phyloP scores from a whole-genome alignment of 208 protist species.

The Trypanosoma grayi region DNA sequence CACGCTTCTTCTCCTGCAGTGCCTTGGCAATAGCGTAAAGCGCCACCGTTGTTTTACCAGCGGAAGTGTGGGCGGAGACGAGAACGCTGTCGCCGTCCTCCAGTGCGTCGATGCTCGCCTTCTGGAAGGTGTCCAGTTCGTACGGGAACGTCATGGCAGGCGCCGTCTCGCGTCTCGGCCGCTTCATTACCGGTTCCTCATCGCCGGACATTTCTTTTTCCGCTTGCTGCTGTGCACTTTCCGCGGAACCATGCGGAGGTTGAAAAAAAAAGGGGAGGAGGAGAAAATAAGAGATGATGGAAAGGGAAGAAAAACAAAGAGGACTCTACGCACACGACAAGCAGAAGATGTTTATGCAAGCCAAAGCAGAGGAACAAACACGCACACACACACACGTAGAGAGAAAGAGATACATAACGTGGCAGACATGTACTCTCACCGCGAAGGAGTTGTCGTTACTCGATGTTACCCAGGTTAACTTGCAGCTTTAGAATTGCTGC shows the following conservation, averaged over 20 bases:
- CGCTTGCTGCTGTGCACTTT: neutral
- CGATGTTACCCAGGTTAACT: conserved; percentile 22
- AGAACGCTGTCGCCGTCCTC: conserved; percentile 98
- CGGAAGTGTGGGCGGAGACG: conserved; percentile 99
- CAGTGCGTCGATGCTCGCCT: conserved; percentile 90
- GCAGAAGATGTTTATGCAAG: too few relatives aligned
- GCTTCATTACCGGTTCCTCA: conserved; percentile 44
- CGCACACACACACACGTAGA: neutral
- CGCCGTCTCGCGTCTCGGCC: conserved; percentile 56
- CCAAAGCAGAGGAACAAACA: neutral
- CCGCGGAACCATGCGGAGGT: too few relatives aligned
- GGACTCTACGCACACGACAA: too few relatives aligned
- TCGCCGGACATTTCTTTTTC: conserved; percentile 25
- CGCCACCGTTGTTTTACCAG: conserved; percentile 99
- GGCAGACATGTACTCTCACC: too few relatives aligned
- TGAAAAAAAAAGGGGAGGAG: too few relatives aligned
- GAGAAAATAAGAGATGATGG: neutral
- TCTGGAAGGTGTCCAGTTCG: conserved; percentile 96
- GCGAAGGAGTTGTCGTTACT: conserved; percentile 15
- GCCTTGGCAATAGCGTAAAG: conserved; percentile 99
- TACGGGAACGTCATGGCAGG: conserved; percentile 95
- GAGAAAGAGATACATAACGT: conserved; percentile 1
- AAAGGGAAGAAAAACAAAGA: conserved; percentile 1
- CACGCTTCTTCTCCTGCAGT: conserved; percentile 96
- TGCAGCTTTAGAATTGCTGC: conserved; percentile 43